Conservation (phyloP, 75 land plant species). For the Isoetes taiwanensis region DNA sequence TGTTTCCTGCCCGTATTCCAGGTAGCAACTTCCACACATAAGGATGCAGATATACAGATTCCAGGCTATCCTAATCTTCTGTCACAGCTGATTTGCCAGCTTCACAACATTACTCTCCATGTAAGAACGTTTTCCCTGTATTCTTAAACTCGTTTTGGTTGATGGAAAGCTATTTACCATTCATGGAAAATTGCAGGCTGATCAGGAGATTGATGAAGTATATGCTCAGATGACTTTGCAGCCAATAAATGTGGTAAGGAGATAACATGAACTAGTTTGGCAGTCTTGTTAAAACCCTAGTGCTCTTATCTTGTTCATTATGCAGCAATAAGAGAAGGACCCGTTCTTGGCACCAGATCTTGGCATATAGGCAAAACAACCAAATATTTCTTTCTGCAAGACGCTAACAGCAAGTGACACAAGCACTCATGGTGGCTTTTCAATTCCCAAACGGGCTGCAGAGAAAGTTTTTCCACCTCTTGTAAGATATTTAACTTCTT, state of each 20-base stretch:
- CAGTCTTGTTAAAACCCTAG: too few species aligned
- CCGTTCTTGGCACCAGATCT: conserved; percentile 57
- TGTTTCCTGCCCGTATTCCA: too few species aligned
- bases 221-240: conserved; percentile 40
- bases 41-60: conserved; percentile 51
- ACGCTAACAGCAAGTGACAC: conserved; percentile 90
- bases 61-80: conserved; percentile 81
- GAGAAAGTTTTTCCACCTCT: conserved; percentile 84
- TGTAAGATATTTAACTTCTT: too few species aligned
- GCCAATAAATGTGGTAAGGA: conserved; percentile 19
- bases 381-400: conserved; percentile 78
- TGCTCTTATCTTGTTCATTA: neutral
- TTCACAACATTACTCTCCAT: conserved; percentile 68
- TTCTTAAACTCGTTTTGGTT: too few species aligned
- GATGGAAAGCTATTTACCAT: too few species aligned
- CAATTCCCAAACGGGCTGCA: conserved; percentile 80
- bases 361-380: conserved; percentile 61
- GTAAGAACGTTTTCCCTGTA: too few species aligned
- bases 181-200: too few species aligned
- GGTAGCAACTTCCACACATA: conserved; percentile 87
- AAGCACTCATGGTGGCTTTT: conserved; percentile 89
- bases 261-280: too few species aligned
- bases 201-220: conserved; percentile 25
- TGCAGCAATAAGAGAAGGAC: conserved; percentile 51
- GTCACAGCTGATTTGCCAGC: conserved; percentile 67